These are phyloP conservation scores for Pseudopyrenochaeta lycopersici DNA, from an alignment of 2,329 filamentous ascomycete species.

Conservation along the genomic window DNA sequence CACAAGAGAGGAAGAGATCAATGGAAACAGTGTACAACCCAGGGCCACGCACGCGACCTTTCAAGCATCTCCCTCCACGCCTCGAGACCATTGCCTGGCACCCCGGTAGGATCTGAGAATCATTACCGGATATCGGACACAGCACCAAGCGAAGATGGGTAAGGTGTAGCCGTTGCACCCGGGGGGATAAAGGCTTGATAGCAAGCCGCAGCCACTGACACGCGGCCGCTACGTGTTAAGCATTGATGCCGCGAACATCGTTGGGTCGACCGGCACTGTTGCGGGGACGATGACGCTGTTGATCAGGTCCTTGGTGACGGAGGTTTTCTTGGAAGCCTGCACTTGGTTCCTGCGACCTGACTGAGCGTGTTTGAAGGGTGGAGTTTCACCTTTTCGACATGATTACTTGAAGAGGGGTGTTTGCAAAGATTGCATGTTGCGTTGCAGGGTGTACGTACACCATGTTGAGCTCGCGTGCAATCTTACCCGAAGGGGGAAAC, in stretches of 20 bases:
- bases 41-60: too few relatives aligned
- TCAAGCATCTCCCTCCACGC: background rate
- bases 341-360: too few relatives aligned
- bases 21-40: too few relatives aligned
- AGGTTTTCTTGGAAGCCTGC: too few relatives aligned
- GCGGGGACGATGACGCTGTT: background rate
- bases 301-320: too few relatives aligned
- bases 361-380: background rate
- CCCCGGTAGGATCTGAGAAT: background rate
- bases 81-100: background rate
- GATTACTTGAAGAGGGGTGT: background rate
- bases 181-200: constrained; percentile 6
- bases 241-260: constrained; percentile 3
- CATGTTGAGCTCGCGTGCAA: constrained; percentile 9
- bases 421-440: background rate
- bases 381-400: background rate
- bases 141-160: background rate
- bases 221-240: constrained; percentile 24
- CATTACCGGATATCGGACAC: background rate
- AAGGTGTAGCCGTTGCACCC: background rate
- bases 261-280: background rate
- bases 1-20: too few relatives aligned
- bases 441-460: background rate
- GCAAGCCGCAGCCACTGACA: constrained; percentile 18
- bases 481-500: constrained; percentile 8